These are phyloP conservation scores for Lophiostoma macrostomum DNA, from an alignment of 495 filamentous ascomycete species.

Conservation along the genomic window DNA sequence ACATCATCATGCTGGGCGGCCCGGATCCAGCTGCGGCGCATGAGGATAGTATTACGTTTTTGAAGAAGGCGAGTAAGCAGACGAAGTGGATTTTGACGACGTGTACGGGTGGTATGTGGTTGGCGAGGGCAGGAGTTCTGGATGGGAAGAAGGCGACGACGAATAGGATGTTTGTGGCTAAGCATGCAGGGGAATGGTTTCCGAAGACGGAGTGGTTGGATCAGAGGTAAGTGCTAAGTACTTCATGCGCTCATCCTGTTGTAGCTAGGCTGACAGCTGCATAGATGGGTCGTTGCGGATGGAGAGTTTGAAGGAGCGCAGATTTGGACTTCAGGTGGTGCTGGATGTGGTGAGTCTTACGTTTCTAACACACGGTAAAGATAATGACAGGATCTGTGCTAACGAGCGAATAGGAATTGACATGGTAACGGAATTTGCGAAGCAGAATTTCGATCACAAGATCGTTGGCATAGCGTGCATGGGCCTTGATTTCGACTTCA, in stretches of 20 bases:
- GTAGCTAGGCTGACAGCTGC: too few species aligned
- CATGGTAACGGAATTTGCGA: constrained; percentile 16
- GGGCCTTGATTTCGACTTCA: constrained; percentile 15
- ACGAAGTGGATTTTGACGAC: constrained; percentile 27
- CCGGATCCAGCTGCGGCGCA: constrained; percentile 17
- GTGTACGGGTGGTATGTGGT: constrained; percentile 31
- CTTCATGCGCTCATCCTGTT: too few species aligned
- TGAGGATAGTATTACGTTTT: constrained; percentile 21
- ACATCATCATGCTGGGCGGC: constrained; percentile 23
- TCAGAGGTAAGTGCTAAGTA: too few species aligned
- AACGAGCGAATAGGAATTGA: constrained; percentile 16
- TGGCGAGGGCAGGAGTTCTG: constrained; percentile 20
- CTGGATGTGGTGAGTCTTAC: constrained; percentile 26
- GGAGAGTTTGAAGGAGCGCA: constrained; percentile 22
- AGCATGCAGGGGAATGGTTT: constrained; percentile 15
- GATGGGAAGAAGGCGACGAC: constrained; percentile 33
- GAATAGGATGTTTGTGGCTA: constrained; percentile 21
- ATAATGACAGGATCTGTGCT: background rate
- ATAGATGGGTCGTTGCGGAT: constrained; percentile 28
- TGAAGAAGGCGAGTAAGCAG: constrained; percentile 25
- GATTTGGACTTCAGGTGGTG: constrained; percentile 29
- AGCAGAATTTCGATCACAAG: background rate
- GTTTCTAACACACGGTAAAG: background rate
- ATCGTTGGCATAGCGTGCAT: background rate
- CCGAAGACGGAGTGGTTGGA: constrained; percentile 31